Conservation (phyloP, 78 protist genomes). For the Guillardia theta region DNA sequence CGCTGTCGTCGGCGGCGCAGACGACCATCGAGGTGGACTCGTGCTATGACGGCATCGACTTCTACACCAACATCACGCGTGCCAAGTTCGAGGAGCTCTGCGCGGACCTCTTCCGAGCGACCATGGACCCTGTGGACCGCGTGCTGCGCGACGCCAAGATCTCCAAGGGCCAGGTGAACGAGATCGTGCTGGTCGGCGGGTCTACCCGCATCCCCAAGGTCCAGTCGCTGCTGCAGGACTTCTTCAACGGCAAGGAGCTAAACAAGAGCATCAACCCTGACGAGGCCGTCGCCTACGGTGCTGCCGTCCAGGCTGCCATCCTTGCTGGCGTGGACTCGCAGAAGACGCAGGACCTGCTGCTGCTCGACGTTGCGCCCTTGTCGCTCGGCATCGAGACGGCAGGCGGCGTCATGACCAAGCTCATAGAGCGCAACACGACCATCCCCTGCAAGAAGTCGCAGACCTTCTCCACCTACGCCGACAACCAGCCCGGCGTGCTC, state of each 20-base stretch:
- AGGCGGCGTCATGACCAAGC: constrained; percentile 97
- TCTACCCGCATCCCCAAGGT: constrained; percentile 97
- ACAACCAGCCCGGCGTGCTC: constrained; percentile 91
- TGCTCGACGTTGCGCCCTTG: constrained; percentile 96
- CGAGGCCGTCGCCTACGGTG: constrained; percentile 99
- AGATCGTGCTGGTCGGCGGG: constrained; percentile 98
- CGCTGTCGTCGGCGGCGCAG: constrained; percentile 69
- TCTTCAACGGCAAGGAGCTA: constrained; percentile 94
- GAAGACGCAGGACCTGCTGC: constrained; percentile 68
- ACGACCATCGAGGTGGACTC: constrained; percentile 95
- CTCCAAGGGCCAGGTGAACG: constrained; percentile 76
- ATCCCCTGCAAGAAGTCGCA: constrained; percentile 95
- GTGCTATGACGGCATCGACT: constrained; percentile 94
- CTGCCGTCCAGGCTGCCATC: constrained; percentile 99
- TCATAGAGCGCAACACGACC: constrained; percentile 96
- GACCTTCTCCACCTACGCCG: constrained; percentile 94
- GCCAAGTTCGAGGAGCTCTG: constrained; percentile 96
- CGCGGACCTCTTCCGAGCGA: constrained; percentile 87
- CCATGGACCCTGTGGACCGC: constrained; percentile 87
- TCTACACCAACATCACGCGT: constrained; percentile 91
- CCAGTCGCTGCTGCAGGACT: constrained; percentile 91
- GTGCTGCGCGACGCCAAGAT: constrained; percentile 88
- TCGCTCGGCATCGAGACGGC: constrained; percentile 98
- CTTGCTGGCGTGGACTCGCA: constrained; percentile 71
- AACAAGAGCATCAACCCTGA: constrained; percentile 93